Evolutionary conservation across 805 yeast species (phyloP), one percentile per base, ranked within the genome.

Genomic region (Grigorovia humatica): DNA sequence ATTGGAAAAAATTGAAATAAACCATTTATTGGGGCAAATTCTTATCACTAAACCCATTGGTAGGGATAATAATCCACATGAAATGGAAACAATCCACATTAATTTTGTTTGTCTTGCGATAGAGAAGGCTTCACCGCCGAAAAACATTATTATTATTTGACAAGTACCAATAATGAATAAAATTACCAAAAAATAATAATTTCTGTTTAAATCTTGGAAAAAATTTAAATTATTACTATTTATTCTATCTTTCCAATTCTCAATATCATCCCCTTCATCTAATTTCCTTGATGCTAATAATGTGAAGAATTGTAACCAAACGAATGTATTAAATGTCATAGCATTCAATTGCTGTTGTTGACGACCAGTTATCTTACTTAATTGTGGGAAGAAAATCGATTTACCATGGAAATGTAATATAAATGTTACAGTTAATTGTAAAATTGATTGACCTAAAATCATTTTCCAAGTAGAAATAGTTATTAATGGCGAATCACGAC

Each of bases 381-480:
- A 54, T 30, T 59, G 62, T 3, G 69, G 64, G 58, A 69, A 80
- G 65, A 88, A 85, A 32, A 89, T 70, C 46, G 68, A 49, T 15
- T 69, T 66, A 18, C 97, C 96, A 9, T 81, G 85, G 69, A 88
- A 93, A 67, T 89, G 93, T 46, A 93, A 69, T 11, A 76, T 74
- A 63, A 93, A 84, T 0, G 98, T 91, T 18, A 93, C 78, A 20
- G 76, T 65, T 55, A 93, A 76, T 73, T 93, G 99, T 55, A 81
- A 77, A 15, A 75, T 54, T 1, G 96, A 78, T 71, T 93, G 97
- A 2, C 96, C 93, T 48, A 90, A 54, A 59, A 93, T 93, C 97
- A 93, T 91, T 70, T 93, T 93, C 99, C 99, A 93, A 90, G 93
- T 93, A 9, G 96, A 85, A 2, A 83, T 82, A 5, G 95, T 76